These are phyloP conservation scores for Fusarium mangiferae DNA, from an alignment of 2,329 filamentous ascomycete genomes.

Conservation along the genomic window DNA sequence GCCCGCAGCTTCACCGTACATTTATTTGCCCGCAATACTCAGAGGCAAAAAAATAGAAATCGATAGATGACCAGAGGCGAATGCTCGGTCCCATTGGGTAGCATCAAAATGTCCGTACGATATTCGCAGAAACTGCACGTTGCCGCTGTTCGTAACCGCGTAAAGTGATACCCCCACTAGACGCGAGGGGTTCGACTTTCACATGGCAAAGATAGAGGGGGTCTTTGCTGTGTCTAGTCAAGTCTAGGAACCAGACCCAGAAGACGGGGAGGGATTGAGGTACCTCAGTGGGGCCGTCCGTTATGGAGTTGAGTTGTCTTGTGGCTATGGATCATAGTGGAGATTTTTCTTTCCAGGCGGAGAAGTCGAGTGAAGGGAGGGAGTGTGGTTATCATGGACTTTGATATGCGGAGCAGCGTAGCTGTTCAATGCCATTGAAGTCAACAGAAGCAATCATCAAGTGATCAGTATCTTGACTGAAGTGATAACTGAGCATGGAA, in stretches of 20 bases:
- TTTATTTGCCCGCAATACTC: slow-evolving; percentile 1
- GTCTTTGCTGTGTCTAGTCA: slow-evolving; percentile 23
- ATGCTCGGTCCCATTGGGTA: background rate
- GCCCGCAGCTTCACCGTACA: slow-evolving; percentile 15
- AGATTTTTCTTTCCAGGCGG: slow-evolving; percentile 19
- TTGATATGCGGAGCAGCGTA: slow-evolving; percentile 8
- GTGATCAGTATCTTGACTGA: background rate
- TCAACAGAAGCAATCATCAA: background rate
- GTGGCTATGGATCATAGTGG: slow-evolving; percentile 20
- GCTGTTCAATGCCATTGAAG: slow-evolving; percentile 3
- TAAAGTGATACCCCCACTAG: slow-evolving; percentile 14
- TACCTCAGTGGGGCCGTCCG: slow-evolving; percentile 36
- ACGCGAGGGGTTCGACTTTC: slow-evolving; percentile 29
- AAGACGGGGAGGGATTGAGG: slow-evolving; percentile 8
- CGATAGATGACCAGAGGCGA: background rate
- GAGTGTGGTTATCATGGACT: slow-evolving; percentile 41
- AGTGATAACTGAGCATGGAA: background rate
- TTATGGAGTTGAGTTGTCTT: slow-evolving; percentile 34
- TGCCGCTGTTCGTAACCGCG: slow-evolving; percentile 33
- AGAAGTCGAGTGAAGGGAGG: slow-evolving; percentile 11
- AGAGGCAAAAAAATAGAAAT: background rate
- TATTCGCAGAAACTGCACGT: slow-evolving; percentile 9
- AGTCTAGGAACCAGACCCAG: slow-evolving; percentile 32
- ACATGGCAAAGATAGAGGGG: slow-evolving; percentile 26
- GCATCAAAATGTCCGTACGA: background rate